Evolutionary conservation across 176 grass and related monocot genomes (phyloP), one percentile per base, ranked within the genome.

Genomic region (Aegilops umbellulata): DNA sequence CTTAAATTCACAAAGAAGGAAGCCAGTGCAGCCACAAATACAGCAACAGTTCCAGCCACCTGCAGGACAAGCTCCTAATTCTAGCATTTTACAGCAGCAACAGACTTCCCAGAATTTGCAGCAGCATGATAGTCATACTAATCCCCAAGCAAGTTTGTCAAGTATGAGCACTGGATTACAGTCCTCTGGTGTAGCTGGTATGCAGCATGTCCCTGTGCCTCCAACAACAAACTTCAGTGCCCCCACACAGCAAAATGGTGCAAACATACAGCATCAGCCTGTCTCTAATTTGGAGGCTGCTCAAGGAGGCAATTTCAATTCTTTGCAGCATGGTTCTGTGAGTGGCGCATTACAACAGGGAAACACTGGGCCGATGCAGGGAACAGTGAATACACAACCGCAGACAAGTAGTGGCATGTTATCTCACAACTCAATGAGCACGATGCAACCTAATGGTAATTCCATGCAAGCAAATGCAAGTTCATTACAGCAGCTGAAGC

Each of bases 401-500:
- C 92, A 90, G 76, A 82, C 85, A 75, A 89, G 87, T 90, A 35
- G 76, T 80, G 89, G 91, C 88, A 63, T 90, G 86, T 30, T 95
- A 39, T 82, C 86, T 78, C 81, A 95, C 68, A 90, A 60, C 66
- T 69, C 83, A 24, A 92, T 92, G 71, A 87, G 36, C 85, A 79
- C 93, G 57, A 86, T 88, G 73, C 91, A 93, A 47, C 68, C 90
- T 77, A 86, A 94, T 93, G 69, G 60, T 24, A 93, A 89, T 76
- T 64, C 86, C 24, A 87, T 91, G 87, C 91, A 90, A 94, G 49
- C 79, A 64, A 98, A 90, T 51, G 68, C 83, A 42, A 94, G 32
- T 87, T 86, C 88, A 69, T 39, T 92, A 79, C 93, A 92, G 65
- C 91, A 92, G 79, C 71, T 92, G 12, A 95, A 95, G 85, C 93